Percentiles rank a stretch among this genome's conserved stretches.
These are phyloP conservation scores for Quambalaria eucalypti DNA, from an alignment of 1,284 basidiomycete species.

Conservation along the genomic window DNA sequence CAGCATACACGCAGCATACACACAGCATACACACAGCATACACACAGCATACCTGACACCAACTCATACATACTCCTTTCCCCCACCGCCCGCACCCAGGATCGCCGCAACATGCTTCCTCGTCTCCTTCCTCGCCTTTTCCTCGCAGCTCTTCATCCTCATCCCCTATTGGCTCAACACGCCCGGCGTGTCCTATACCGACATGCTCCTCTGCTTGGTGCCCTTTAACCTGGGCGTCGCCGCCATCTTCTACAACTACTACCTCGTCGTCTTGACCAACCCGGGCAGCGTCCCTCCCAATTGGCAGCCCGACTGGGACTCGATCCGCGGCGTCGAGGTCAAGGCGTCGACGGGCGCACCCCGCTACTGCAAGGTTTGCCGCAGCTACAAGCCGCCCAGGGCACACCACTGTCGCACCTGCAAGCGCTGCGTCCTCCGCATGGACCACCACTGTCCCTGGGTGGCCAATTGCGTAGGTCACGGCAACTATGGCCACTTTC, in stretches of 20 bases:
- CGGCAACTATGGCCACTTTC: constrained; percentile 47
- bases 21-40: background rate
- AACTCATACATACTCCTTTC: background rate
- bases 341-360: constrained; percentile 30
- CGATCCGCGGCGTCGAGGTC: constrained; percentile 6
- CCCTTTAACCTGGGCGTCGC: constrained; percentile 65
- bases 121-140: constrained; percentile 30
- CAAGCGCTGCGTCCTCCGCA: constrained; percentile 35
- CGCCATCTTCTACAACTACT: constrained; percentile 36
- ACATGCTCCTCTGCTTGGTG: constrained; percentile 62
- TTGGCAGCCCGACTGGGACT: constrained; percentile 15
- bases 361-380: constrained; percentile 36
- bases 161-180: constrained; percentile 29
- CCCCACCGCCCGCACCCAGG: constrained; percentile 2
- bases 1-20: background rate
- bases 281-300: constrained; percentile 33
- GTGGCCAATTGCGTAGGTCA: constrained; percentile 52
- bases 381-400: constrained; percentile 41
- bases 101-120: constrained; percentile 16
- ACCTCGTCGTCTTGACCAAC: constrained; percentile 23
- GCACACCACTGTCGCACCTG: constrained; percentile 46
- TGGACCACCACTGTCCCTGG: constrained; percentile 53
- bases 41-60: background rate
- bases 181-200: constrained; percentile 47
- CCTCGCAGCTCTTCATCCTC: constrained; percentile 36